Conservation (phyloP, 1,139 yeast species). For the Petasospora fabianii region DNA sequence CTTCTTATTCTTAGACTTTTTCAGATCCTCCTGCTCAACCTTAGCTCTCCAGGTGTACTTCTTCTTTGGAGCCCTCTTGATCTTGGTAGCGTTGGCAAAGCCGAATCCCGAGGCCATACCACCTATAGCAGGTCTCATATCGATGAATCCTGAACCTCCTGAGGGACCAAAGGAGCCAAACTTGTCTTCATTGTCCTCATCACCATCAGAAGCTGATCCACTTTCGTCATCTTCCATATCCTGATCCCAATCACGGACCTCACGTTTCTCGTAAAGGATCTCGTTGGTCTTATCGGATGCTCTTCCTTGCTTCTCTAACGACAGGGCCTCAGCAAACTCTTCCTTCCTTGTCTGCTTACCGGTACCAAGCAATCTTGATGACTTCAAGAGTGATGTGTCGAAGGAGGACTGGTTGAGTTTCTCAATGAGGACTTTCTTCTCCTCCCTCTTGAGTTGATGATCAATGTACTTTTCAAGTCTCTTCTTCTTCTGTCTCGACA, state of each 20-base stretch:
- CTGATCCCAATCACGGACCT: slow-evolving; percentile 60
- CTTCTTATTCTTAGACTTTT: slow-evolving; percentile 28
- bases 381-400: slow-evolving; percentile 64
- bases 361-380: slow-evolving; percentile 73
- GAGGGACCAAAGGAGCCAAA: slow-evolving; percentile 27
- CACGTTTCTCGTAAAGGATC: slow-evolving; percentile 67
- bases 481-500: slow-evolving; percentile 73
- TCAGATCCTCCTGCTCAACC: slow-evolving; percentile 42
- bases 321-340: slow-evolving; percentile 69
- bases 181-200: slow-evolving; percentile 30
- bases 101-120: slow-evolving; percentile 68
- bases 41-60: slow-evolving; percentile 57
- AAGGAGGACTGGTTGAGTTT: slow-evolving; percentile 70
- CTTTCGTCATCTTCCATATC: no score
- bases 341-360: slow-evolving; percentile 73
- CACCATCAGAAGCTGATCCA: no score
- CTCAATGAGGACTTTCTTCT: slow-evolving; percentile 71
- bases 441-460: slow-evolving; percentile 86
- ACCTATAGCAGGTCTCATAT: slow-evolving; percentile 66
- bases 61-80: slow-evolving; percentile 42
- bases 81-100: slow-evolving; percentile 51
- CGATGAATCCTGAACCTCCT: slow-evolving; percentile 56
- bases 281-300: slow-evolving; percentile 61
- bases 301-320: slow-evolving; percentile 69
- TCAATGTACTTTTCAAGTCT: slow-evolving; percentile 75